Evolutionary conservation across 495 filamentous ascomycete species (phyloP).

Genomic region (Chaetomium cochliodes): DNA sequence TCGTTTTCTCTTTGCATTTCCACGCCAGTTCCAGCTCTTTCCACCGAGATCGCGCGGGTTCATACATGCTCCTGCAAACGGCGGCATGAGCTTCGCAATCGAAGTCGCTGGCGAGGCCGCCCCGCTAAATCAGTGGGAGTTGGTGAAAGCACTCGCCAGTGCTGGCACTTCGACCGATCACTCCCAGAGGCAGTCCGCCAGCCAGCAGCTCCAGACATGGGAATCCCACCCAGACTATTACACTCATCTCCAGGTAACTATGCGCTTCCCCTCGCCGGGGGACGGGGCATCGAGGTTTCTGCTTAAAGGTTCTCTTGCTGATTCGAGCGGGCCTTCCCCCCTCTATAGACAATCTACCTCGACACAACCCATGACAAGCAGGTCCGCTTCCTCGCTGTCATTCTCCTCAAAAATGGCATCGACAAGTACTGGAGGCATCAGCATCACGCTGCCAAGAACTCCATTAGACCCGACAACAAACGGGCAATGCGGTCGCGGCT

Average conservation of each 20-base stretch:
- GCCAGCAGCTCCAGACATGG: slow-evolving; percentile 83
- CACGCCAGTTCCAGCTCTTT: too few species aligned
- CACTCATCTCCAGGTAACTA: slow-evolving; percentile 69
- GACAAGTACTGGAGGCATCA: slow-evolving; percentile 84
- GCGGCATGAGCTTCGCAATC: slow-evolving; percentile 52
- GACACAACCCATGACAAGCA: slow-evolving; percentile 71
- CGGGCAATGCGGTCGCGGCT: slow-evolving; percentile 67
- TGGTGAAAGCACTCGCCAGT: slow-evolving; percentile 67
- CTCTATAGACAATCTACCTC: slow-evolving; percentile 66
- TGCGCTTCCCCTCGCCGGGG: background rate
- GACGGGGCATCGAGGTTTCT: background rate
- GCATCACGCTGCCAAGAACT: slow-evolving; percentile 59
- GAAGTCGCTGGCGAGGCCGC: slow-evolving; percentile 54
- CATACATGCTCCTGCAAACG: background rate
- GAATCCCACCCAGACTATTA: slow-evolving; percentile 74
- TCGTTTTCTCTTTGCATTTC: too few species aligned
- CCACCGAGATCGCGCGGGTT: too few species aligned
- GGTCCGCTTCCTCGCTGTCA: slow-evolving; percentile 83
- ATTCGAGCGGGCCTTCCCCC: background rate
- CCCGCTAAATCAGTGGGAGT: slow-evolving; percentile 60
- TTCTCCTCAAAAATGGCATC: slow-evolving; percentile 92
- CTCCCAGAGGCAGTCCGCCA: slow-evolving; percentile 72
- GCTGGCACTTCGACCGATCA: slow-evolving; percentile 75
- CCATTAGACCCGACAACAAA: slow-evolving; percentile 74
- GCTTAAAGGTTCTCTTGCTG: background rate